Conservation (phyloP, 371 early-diverging fungal genomes). For the Mortierella sp. region DNA sequence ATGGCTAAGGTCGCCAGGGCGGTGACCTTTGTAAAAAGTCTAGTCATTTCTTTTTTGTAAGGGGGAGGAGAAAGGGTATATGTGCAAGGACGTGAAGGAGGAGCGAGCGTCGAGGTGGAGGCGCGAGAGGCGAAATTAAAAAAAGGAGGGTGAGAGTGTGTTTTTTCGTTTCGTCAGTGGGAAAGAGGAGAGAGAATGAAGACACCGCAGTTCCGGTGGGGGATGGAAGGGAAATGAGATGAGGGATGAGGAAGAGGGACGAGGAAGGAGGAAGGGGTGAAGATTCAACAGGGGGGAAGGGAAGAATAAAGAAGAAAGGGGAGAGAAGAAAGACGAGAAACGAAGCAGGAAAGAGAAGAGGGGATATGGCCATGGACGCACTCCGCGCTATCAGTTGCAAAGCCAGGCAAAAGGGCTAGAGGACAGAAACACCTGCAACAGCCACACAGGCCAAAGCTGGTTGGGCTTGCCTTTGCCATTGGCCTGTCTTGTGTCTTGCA, state of each 20-base stretch:
- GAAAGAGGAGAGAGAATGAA: background rate
- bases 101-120: slow-evolving; percentile 6
- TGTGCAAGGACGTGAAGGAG: background rate
- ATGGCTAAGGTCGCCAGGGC: slow-evolving; percentile 17
- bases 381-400: background rate
- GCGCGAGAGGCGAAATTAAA: background rate
- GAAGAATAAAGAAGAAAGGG: background rate
- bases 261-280: background rate
- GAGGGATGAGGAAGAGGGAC: slow-evolving; percentile 1
- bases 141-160: background rate
- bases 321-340: background rate
- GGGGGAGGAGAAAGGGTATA: background rate
- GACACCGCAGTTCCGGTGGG: slow-evolving; percentile 22
- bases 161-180: slow-evolving; percentile 9
- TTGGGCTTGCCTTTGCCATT: too few relatives aligned
- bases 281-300: slow-evolving; percentile 3
- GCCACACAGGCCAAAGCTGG: too few relatives aligned
- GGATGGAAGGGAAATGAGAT: slow-evolving; percentile 13
- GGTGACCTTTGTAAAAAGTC: slow-evolving; percentile 21
- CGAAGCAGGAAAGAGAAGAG: background rate
- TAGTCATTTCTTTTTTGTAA: slow-evolving; percentile 7
- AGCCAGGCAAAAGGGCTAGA: background rate
- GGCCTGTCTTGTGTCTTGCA: too few relatives aligned
- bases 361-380: background rate
- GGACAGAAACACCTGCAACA: background rate